Percentiles rank a stretch among this genome's conserved stretches.
Evolutionary conservation across 2,329 filamentous ascomycete genomes (phyloP).

Genomic region (Fusarium beomiforme): DNA sequence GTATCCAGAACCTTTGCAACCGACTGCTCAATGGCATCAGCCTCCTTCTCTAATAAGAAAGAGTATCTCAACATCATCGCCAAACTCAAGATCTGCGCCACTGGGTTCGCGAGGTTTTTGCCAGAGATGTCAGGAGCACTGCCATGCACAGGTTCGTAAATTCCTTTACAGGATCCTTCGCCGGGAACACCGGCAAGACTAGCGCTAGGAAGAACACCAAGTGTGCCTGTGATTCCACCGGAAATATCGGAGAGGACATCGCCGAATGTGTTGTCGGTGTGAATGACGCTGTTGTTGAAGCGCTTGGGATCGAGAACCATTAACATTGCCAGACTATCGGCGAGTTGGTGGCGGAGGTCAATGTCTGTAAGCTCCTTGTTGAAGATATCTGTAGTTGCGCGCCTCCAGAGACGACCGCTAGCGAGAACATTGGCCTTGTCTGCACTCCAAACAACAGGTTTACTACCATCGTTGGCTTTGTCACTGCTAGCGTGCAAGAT

Average conservation of each 20-base stretch:
- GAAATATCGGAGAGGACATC: slow-evolving; percentile 59
- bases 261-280: slow-evolving; percentile 60
- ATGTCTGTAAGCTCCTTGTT: slow-evolving; percentile 55
- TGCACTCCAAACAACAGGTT: slow-evolving; percentile 56
- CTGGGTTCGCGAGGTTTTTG: slow-evolving; percentile 76
- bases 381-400: slow-evolving; percentile 53
- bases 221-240: slow-evolving; percentile 57
- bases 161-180: slow-evolving; percentile 66
- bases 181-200: slow-evolving; percentile 55
- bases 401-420: slow-evolving; percentile 59
- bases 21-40: slow-evolving; percentile 70
- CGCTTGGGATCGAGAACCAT: slow-evolving; percentile 58
- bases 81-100: slow-evolving; percentile 75
- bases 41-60: slow-evolving; percentile 68
- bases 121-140: slow-evolving; percentile 78
- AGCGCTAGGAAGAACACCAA: slow-evolving; percentile 58
- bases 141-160: slow-evolving; percentile 83
- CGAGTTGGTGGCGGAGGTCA: slow-evolving; percentile 56
- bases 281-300: slow-evolving; percentile 58
- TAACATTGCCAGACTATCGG: slow-evolving; percentile 59
- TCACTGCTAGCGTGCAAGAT: slow-evolving; percentile 41
- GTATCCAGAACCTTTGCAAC: slow-evolving; percentile 72
- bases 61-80: slow-evolving; percentile 83
- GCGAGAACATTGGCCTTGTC: slow-evolving; percentile 66
- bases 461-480: slow-evolving; percentile 40